These are phyloP conservation scores for Cyclotella atomus DNA, from an alignment of 108 stramenopile genomes.

Conservation along the genomic window DNA sequence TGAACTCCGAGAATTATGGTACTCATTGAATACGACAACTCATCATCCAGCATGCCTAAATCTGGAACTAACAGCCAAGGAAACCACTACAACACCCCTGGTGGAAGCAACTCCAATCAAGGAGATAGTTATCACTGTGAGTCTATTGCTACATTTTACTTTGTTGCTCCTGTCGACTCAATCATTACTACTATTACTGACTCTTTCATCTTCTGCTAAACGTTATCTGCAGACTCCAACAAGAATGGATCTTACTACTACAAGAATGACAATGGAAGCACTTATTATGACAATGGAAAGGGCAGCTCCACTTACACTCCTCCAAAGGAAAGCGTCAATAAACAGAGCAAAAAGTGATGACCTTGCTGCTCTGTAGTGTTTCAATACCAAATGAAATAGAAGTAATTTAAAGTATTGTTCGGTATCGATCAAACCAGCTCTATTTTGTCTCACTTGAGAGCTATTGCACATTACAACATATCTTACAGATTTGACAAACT, in stretches of 20 bases:
- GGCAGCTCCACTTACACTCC: constrained; percentile 72
- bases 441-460: too few relatives aligned
- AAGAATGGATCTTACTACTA: constrained; percentile 81
- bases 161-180: too few relatives aligned
- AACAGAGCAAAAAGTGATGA: not conserved
- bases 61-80: constrained; percentile 50
- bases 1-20: too few relatives aligned
- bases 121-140: constrained; percentile 59
- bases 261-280: constrained; percentile 80
- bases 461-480: too few relatives aligned
- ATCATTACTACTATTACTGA: not conserved
- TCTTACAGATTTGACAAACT: too few relatives aligned
- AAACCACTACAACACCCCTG: constrained; percentile 86
- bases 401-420: too few relatives aligned
- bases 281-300: constrained; percentile 74
- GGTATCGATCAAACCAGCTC: too few relatives aligned
- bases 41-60: too few relatives aligned
- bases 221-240: constrained; percentile 65
- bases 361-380: not conserved
- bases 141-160: not conserved
- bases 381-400: too few relatives aligned
- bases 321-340: constrained; percentile 6
- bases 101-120: constrained; percentile 70
- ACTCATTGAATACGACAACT: not conserved
- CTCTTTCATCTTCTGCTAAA: not conserved